Evolutionary conservation across 1,284 basidiomycete genomes (phyloP), one percentile per base, ranked within the genome.

Genomic region (Coniferiporia weirii): DNA sequence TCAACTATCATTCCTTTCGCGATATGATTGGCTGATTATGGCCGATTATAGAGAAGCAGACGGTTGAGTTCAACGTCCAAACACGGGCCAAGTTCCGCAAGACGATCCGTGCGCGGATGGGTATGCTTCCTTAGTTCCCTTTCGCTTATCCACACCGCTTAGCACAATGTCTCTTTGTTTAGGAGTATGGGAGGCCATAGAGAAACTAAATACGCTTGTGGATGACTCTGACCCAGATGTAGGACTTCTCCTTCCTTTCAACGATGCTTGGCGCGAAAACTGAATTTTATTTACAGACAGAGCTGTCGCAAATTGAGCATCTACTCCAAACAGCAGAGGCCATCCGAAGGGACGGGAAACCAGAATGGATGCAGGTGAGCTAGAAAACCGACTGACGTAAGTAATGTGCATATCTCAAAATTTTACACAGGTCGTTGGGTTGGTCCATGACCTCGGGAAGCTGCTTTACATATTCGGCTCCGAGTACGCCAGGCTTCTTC

Each of bases 301-400:
- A 76, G 59, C 76, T 92, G 27, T 85, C 88, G 32, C 93, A 95
- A 73, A 94, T 95, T 54, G 90, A 94, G 67, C 93, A 96, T 69
- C 78, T 95, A 1, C 79, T 95, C 1, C 93, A 95, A 71, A 95
- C 93, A 0, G 93, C 93, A 40, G 93, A 96, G 70, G 92, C 93
- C 2, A 95, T 95, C 66, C 81, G 93, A 47, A 77, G 84, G 19
- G 93, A 95, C 66, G 91, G 90, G 6, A 93, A 93, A 72, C 91
- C 92, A 1, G 89, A 91, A 58, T 91, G 88, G 88, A 91, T 91
- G 89, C 91, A 94, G 75, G 73, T 79, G 57, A 72, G 74, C 17
- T 34, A 19, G 10, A 2, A 3, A 27, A 46, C 27, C 9, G n/a
- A 19, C 76, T 76, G 3, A 44, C 43, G 13, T 27, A 7, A 44